Conservation (phyloP, 2,329 filamentous ascomycete genomes). For the Neonectria neomacrospora region DNA sequence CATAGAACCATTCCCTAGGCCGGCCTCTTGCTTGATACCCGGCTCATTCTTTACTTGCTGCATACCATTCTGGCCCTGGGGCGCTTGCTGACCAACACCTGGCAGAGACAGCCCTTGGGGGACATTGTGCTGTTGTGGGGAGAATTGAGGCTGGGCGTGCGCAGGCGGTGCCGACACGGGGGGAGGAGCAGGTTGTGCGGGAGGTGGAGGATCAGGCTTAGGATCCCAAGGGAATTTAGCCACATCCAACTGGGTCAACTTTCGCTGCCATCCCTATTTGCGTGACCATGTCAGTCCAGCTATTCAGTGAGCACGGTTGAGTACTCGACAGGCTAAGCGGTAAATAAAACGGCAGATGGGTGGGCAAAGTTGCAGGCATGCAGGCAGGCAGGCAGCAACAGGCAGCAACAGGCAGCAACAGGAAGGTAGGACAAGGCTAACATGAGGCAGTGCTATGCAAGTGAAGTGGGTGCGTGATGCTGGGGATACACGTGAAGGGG, state of each 20-base stretch:
- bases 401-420: too few relatives aligned
- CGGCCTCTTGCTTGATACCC: conserved; percentile 58
- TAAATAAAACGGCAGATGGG: not conserved
- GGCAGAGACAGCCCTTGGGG: conserved; percentile 46
- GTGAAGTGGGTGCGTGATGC: conserved; percentile 17
- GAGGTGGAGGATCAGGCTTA: conserved; percentile 70
- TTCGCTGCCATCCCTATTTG: conserved; percentile 89
- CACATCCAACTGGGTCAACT: conserved; percentile 84
- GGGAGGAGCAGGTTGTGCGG: conserved; percentile 50
- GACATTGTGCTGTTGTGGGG: conserved; percentile 43
- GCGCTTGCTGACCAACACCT: conserved; percentile 44
- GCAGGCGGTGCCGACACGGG: conserved; percentile 37
- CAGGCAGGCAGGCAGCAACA: too few relatives aligned
- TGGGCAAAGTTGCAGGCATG: not conserved
- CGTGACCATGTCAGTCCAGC: conserved; percentile 37
- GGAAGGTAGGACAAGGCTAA: not conserved
- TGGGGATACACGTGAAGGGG: conserved; percentile 25
- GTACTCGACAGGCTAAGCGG: not conserved
- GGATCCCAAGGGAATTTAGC: conserved; percentile 97
- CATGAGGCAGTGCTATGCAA: conserved; percentile 18
- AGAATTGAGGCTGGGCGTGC: conserved; percentile 48
- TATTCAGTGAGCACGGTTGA: conserved; percentile 11
- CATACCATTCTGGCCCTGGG: conserved; percentile 49
- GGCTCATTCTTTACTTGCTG: conserved; percentile 63
- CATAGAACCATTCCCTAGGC: conserved; percentile 47